These are phyloP conservation scores for Scheffersomyces stipitis DNA, from an alignment of 805 yeast genomes.

Conservation along the genomic window DNA sequence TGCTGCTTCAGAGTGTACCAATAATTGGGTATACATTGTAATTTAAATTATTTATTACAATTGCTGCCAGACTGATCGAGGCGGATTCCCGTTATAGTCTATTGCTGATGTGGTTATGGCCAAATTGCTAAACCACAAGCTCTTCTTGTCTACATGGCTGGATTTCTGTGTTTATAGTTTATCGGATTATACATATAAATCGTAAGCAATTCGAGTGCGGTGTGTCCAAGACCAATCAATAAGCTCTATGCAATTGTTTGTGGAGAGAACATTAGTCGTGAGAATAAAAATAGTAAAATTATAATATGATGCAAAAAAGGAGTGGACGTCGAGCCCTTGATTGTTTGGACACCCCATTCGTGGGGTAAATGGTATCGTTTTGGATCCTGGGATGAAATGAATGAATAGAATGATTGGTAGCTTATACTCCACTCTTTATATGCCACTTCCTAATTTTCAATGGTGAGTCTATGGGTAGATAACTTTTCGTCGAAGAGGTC, in stretches of 20 bases:
- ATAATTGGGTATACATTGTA: no score
- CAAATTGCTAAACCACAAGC: no score
- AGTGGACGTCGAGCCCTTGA: not conserved
- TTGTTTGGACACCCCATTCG: not conserved
- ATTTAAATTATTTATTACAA: no score
- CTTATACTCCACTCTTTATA: not conserved
- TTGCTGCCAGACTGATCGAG: no score
- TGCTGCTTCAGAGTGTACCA: no score
- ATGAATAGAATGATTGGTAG: not conserved
- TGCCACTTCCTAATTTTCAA: conserved; percentile 9
- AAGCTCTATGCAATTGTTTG: conserved; percentile 1
- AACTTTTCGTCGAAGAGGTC: conserved; percentile 30
- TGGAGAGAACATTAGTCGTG: not conserved
- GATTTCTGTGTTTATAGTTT: no score
- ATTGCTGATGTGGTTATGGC: no score
- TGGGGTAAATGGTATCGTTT: not conserved
- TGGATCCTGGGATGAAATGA: not conserved
- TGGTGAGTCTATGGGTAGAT: conserved; percentile 17
- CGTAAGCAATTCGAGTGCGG: no score
- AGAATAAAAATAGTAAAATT: conserved; percentile 3
- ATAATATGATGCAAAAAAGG: conserved; percentile 2
- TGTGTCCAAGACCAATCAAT: no score
- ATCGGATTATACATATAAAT: no score
- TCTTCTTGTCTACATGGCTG: no score
- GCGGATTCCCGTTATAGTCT: no score